Evolutionary conservation across 2,329 filamentous ascomycete genomes (phyloP), one percentile per base, ranked within the genome.

Genomic region (Aureobasidium lini): DNA sequence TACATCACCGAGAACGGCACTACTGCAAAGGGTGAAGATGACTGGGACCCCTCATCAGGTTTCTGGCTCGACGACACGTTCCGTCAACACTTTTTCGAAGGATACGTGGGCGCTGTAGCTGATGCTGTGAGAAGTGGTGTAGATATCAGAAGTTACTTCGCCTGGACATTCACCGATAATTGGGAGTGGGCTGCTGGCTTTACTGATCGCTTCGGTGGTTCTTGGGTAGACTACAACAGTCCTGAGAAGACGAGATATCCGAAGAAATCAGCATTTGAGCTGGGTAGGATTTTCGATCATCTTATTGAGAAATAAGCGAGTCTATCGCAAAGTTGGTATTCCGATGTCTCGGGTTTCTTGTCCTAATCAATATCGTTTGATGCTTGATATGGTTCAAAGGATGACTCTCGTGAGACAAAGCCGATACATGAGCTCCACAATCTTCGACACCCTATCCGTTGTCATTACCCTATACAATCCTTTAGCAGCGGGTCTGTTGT

Each of bases 1-100:
- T 93, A 90, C 71, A 87, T 94, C 58, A 95, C 90, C 0, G 90
- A 95, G 78, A 95, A 92, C 72, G 90, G 90, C 42, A 95, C 90
- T 4, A 90, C 86, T 66, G 74, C 95, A 70, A 89, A 90, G 23
- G 60, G 60, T 3, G 90, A 95, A 77, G 4, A 11, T 11, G 6
- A n/a, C 6, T 56, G 91, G 89, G 69, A 85, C 91, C 63, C 76
- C 92, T 69, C 75, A 84, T 2, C 72, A 82, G 28, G 76, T 9
- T 10, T 13, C 4, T 16, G 7, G 11, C 52, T 95, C 48, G 77
- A 93, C 61, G 90, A 95, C 71, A 86, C 90, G 64, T 93, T 95
- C 80, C 83, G 90, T 23, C 84, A 84, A 58, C 77, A 87, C 69
- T 95, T 94, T 75, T 95, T 90, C 75, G 75, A 85, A 61, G 84